Base-by-base conservation (phyloP, 2,329 filamentous ascomycete genomes). In the Laburnicola sp. region DNA sequence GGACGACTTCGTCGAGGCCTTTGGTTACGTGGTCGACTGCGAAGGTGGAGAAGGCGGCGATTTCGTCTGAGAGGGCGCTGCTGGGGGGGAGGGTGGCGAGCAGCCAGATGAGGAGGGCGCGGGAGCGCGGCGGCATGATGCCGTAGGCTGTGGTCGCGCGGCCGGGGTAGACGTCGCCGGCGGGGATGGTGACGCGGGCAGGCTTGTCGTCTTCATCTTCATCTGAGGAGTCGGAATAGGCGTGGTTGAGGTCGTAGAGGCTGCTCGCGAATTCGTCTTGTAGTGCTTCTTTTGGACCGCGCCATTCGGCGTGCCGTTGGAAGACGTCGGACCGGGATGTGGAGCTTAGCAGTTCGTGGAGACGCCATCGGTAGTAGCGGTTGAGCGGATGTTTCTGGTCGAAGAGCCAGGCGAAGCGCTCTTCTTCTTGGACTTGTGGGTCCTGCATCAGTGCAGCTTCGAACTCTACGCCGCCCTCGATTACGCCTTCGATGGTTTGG, bases 321-420 rank as follows among this genome's bases (percentile, higher is more conserved):
- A 68, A 70, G 6, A 70, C 63, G 41, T 68, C 65, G 2, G 58
- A 39, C 34, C 59, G 60, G 3, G 58, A 49, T 5, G 58, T 59
- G 31, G 63, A 86, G 1, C 88, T 91, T n/a, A 93, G 78, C 6
- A 93, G 81, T 62, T 94, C 86, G 89, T 92, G 97, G 38, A 97
- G 68, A 38, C 90, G 85, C 88, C 91, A 97, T 37, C 94, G 86
- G 72, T 97, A 97, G 82, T 92, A 99, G 11, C 95, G 11, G 88
- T 93, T 25, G 85, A 91, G 56, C 81, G 79, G 64, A 32, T 72
- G 69, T 86, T 92, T 58, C 86, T 82, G 21, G 70, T 97, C 88
- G 86, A 90, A 99, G 4, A 99, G 79, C 89, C 92, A 99, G 0
- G 91, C 88, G 86, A 93, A 97, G 59, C 87, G 91, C 70, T 96